Evolutionary conservation across 371 early-diverging fungal species (phyloP), one percentile per base, ranked within the genome.

Genomic region (Mortierella sp.): DNA sequence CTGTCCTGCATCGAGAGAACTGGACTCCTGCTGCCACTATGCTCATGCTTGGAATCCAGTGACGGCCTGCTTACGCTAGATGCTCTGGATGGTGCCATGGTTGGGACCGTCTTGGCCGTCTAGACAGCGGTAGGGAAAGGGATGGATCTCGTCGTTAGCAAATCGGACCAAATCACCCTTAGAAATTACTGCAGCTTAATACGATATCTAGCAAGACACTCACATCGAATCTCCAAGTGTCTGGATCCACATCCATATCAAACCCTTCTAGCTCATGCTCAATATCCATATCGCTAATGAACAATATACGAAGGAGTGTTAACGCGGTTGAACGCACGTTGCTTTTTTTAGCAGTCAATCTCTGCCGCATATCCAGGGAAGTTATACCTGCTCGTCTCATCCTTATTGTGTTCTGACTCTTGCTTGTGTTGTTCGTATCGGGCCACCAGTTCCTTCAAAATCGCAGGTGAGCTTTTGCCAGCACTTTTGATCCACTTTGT

Each of bases 401-500:
- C 57, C 79, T 82, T 41, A 70, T 79, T 47, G 17, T 60, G 50
- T 14, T 61, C 65, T 7, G 78, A 48, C 6, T 70, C 70, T n/a
- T 63, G 53, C 56, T 84, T 88, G 80, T 84, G 82, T 30, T 66
- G 78, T 5, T 88, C 86, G 64, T 83, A 88, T 19, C 76, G 72
- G 0, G 80, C 64, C 26, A 87, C 87, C 21, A 88, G 48, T 19
- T 88, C 85, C 19, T 80, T 78, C 27, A 88, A 57, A 0, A 83
- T 60, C 1, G 79, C 68, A 31, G 79, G 64, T 3, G 83, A 78
- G 30, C 79, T 80, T 53, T 86, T 88, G 58, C 70, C 79, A 3
- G 81, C 80, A 39, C 53, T 80, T 49, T 82, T 87, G 53, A 90
- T 84, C 65, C 87, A 88, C 48, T 82, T 87, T 17, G 84, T 79